Evolutionary conservation across 192 early-diverging fungal genomes (phyloP).

Genomic region (Coemansia sp.): DNA sequence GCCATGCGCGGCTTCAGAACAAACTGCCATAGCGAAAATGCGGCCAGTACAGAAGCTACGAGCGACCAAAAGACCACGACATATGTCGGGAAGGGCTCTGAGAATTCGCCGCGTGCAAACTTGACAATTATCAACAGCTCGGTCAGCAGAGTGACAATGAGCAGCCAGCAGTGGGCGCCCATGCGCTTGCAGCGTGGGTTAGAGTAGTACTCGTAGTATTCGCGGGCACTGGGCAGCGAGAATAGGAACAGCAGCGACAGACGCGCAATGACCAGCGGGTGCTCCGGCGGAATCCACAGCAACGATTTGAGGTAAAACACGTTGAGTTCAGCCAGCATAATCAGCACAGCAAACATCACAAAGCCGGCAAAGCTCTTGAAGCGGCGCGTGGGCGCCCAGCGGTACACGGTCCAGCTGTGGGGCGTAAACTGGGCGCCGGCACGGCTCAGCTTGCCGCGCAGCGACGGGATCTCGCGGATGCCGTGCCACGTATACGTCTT

Average conservation of each 20-base stretch:
- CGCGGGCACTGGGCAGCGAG: slow-evolving; percentile 80
- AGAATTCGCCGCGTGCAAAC: slow-evolving; percentile 84
- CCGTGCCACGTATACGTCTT: slow-evolving; percentile 97
- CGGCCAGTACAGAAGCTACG: slow-evolving; percentile 57
- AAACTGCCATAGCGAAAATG: slow-evolving; percentile 81
- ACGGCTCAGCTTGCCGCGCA: slow-evolving; percentile 84
- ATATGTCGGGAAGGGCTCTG: slow-evolving; percentile 65
- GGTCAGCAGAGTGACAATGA: slow-evolving; percentile 81
- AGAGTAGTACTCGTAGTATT: slow-evolving; percentile 86
- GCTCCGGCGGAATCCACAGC: slow-evolving; percentile 87
- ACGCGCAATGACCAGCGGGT: slow-evolving; percentile 75
- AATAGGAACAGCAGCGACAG: slow-evolving; percentile 81
- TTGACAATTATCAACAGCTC: slow-evolving; percentile 92
- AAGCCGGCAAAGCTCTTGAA: slow-evolving; percentile 87
- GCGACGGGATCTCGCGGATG: slow-evolving; percentile 76
- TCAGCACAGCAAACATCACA: slow-evolving; percentile 61
- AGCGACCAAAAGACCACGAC: slow-evolving; percentile 76
- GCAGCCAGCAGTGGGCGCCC: slow-evolving; percentile 92
- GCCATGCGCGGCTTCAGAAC: slow-evolving; percentile 29
- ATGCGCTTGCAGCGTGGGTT: slow-evolving; percentile 80
- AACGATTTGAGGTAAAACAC: slow-evolving; percentile 94
- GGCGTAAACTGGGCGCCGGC: slow-evolving; percentile 93
- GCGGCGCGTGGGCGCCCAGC: slow-evolving; percentile 85
- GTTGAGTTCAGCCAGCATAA: slow-evolving; percentile 76
- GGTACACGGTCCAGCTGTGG: slow-evolving; percentile 89